These are phyloP conservation scores for Thelonectria discophora DNA, from an alignment of 2,329 filamentous ascomycete genomes.

Conservation along the genomic window DNA sequence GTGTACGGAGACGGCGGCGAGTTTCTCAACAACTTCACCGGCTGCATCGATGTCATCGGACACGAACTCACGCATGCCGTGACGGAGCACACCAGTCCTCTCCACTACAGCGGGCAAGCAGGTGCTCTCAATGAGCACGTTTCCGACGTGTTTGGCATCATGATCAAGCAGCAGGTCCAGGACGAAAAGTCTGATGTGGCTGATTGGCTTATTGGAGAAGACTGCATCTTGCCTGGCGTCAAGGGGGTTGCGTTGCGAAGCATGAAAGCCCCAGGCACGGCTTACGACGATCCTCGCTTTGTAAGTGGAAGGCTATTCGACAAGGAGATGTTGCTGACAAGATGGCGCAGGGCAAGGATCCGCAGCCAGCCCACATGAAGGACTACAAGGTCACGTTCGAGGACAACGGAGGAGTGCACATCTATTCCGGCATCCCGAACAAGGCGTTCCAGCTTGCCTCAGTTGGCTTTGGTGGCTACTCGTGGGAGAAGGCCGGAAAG, in stretches of 20 bases:
- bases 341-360: slow-evolving; percentile 57
- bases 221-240: slow-evolving; percentile 59
- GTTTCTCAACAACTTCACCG: slow-evolving; percentile 61
- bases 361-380: slow-evolving; percentile 59
- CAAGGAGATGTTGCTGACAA: background rate
- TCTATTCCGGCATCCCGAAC: slow-evolving; percentile 67
- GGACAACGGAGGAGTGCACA: slow-evolving; percentile 64
- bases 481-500: slow-evolving; percentile 63
- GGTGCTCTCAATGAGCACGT: slow-evolving; percentile 67
- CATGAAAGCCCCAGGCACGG: slow-evolving; percentile 64
- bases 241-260: slow-evolving; percentile 62
- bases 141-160: slow-evolving; percentile 65
- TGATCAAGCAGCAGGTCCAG: slow-evolving; percentile 63
- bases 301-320: slow-evolving; percentile 42
- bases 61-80: slow-evolving; percentile 67
- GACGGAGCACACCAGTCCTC: slow-evolving; percentile 58
- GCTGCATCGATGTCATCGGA: slow-evolving; percentile 64
- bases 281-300: slow-evolving; percentile 61
- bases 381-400: slow-evolving; percentile 51
- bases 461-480: slow-evolving; percentile 59
- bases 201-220: slow-evolving; percentile 65
- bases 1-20: slow-evolving; percentile 65
- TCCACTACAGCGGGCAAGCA: slow-evolving; percentile 60
- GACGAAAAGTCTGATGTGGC: slow-evolving; percentile 55
- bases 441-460: slow-evolving; percentile 63